Percentiles rank a stretch among this genome's conserved stretches.
Evolutionary conservation across 1,284 basidiomycete genomes (phyloP).

Genomic region (Mixia osmundae): DNA sequence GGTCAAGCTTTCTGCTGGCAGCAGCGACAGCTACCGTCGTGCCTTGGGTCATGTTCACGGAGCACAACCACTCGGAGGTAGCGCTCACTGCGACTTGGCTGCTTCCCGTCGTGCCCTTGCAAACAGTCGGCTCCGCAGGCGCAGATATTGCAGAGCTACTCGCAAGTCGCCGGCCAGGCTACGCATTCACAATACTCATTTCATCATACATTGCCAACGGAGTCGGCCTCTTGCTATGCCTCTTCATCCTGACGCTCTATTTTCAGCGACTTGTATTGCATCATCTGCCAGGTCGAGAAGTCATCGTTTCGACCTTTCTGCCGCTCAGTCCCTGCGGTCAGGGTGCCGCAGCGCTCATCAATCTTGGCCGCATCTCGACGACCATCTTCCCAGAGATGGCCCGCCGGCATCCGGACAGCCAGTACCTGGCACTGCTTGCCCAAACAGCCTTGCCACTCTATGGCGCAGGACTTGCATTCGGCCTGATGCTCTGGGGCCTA

Average conservation of each 20-base stretch:
- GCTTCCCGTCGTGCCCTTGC: slow-evolving; percentile 16
- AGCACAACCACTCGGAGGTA: slow-evolving; percentile 13
- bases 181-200: slow-evolving; percentile 13
- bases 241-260: slow-evolving; percentile 15
- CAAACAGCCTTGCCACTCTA: slow-evolving; percentile 10
- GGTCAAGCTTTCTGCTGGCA: slow-evolving; percentile 11
- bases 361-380: slow-evolving; percentile 10
- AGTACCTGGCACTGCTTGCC: slow-evolving; percentile 4
- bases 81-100: slow-evolving; percentile 17
- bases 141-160: slow-evolving; percentile 13
- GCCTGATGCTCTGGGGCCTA: slow-evolving; percentile 15
- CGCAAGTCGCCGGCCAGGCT: slow-evolving; percentile 6
- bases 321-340: slow-evolving; percentile 12
- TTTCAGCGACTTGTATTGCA: slow-evolving; percentile 16
- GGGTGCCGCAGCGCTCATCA: background rate
- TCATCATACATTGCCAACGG: slow-evolving; percentile 15
- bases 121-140: slow-evolving; percentile 14
- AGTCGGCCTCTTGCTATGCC: slow-evolving; percentile 12
- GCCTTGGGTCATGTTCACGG: slow-evolving; percentile 13
- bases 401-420: slow-evolving; percentile 3
- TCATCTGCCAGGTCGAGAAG: slow-evolving; percentile 15
- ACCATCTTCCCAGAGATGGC: slow-evolving; percentile 13
- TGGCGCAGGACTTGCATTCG: slow-evolving; percentile 13
- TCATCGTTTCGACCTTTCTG: slow-evolving; percentile 14
- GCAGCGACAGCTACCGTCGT: slow-evolving; percentile 4